Evolutionary conservation across 306 rosid species (phyloP).

Genomic region (Canavalia ensiformis): DNA sequence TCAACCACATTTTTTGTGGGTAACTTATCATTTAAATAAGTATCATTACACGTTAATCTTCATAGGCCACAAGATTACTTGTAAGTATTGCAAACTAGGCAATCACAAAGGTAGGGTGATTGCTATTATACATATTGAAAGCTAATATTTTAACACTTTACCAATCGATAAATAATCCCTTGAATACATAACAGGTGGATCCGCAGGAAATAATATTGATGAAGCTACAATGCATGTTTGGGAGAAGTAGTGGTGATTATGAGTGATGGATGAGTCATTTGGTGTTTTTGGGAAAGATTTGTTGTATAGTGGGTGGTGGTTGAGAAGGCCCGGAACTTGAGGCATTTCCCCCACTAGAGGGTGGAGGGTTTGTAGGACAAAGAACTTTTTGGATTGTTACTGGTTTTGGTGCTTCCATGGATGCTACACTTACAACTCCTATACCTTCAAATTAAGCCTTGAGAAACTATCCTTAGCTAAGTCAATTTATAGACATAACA

Average conservation of each 20-base stretch:
- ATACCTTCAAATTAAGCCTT: background rate
- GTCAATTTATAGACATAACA: background rate
- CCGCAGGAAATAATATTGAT: background rate
- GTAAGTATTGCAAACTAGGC: background rate
- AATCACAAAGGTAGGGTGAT: slow-evolving; percentile 2
- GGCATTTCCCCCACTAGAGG: background rate
- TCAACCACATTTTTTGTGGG: too few species aligned
- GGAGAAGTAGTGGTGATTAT: background rate
- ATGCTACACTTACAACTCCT: background rate
- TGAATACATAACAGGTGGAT: background rate
- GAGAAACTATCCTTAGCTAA: background rate
- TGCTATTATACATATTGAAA: background rate
- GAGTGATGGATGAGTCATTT: background rate
- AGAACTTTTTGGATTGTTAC: slow-evolving; percentile 27
- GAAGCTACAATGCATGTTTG: background rate
- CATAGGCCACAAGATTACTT: background rate
- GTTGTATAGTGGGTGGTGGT: slow-evolving; percentile 30
- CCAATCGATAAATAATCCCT: background rate
- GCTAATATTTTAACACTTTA: background rate
- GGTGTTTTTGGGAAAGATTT: slow-evolving; percentile 6
- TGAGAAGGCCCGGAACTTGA: background rate
- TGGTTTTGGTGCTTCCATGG: slow-evolving; percentile 13
- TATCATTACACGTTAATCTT: background rate
- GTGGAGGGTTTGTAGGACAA: slow-evolving; percentile 22
- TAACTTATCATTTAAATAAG: too few species aligned